A percentile compares a stretch with the other conserved stretches of the same genome.
Conservation (phyloP, 192 early-diverging fungal species). For the Spinellus fusiger region DNA sequence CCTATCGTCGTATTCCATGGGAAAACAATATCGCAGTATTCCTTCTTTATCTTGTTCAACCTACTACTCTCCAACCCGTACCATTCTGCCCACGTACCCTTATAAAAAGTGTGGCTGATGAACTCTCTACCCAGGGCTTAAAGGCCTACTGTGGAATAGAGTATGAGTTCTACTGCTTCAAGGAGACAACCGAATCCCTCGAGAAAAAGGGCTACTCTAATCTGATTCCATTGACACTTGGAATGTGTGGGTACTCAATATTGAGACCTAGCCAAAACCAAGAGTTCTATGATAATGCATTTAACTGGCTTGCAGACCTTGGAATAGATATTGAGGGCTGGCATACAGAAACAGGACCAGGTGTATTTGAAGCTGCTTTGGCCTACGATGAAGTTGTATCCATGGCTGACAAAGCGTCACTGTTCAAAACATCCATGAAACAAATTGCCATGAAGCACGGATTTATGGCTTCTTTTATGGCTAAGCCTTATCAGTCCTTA, state of each 20-base stretch:
- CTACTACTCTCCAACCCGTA: conserved; percentile 45
- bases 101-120: conserved; percentile 39
- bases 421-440: conserved; percentile 75
- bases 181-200: conserved; percentile 67
- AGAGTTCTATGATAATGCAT: conserved; percentile 65
- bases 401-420: conserved; percentile 63
- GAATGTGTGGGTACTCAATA: conserved; percentile 81
- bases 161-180: conserved; percentile 78
- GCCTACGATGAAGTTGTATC: conserved; percentile 53
- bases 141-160: conserved; percentile 51
- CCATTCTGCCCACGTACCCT: conserved; percentile 59
- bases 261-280: conserved; percentile 60
- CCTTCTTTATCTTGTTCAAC: conserved; percentile 61
- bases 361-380: conserved; percentile 76
- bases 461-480: conserved; percentile 79
- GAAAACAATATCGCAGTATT: conserved; percentile 70
- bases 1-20: conserved; percentile 66
- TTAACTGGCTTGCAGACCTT: conserved; percentile 53
- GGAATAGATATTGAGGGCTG: conserved; percentile 65
- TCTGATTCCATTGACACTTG: conserved; percentile 57
- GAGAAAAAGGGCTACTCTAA: conserved; percentile 51
- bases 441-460: conserved; percentile 63
- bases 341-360: conserved; percentile 82
- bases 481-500: conserved; percentile 63
- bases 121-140: conserved; percentile 33